Percentiles rank a stretch among this genome's conserved stretches.
Conservation (phyloP, 2,329 filamentous ascomycete genomes). For the Calcarisporium arbuscula region DNA sequence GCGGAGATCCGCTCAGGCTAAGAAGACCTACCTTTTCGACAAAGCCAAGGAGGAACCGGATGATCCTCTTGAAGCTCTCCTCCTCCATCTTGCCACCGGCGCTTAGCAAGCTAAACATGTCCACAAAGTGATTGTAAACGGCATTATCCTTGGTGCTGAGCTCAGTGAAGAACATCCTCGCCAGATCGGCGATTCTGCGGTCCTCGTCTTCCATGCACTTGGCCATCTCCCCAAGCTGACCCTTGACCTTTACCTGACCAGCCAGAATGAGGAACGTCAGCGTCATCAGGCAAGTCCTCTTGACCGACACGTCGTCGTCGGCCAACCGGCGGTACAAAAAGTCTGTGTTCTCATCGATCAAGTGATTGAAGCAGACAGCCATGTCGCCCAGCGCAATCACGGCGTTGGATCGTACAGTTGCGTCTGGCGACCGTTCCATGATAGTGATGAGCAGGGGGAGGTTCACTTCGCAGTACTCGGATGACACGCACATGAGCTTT, state of each 20-base stretch:
- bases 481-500: conserved; percentile 97
- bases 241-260: conserved; percentile 98
- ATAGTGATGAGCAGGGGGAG: conserved; percentile 93
- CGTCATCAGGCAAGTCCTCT: conserved; percentile 97
- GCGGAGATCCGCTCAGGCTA: too few species aligned
- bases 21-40: conserved; percentile 76
- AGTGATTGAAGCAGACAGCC: conserved; percentile 98
- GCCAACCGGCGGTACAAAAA: conserved; percentile 93
- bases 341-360: conserved; percentile 98
- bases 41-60: conserved; percentile 91
- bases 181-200: conserved; percentile 85
- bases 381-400: conserved; percentile 97
- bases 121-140: conserved; percentile 98
- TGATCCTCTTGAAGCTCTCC: conserved; percentile 76
- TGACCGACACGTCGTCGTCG: conserved; percentile 82
- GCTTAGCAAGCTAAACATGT: conserved; percentile 93
- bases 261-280: conserved; percentile 94
- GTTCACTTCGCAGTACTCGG: conserved; percentile 92
- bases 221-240: conserved; percentile 96
- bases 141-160: conserved; percentile 97
- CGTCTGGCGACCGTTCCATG: conserved; percentile 87
- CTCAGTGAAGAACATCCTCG: conserved; percentile 97
- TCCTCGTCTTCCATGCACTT: conserved; percentile 98
- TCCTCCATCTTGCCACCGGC: conserved; percentile 76
- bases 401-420: conserved; percentile 89